These are phyloP conservation scores for Lindgomyces ingoldianus DNA, from an alignment of 495 filamentous ascomycete species.

Conservation along the genomic window DNA sequence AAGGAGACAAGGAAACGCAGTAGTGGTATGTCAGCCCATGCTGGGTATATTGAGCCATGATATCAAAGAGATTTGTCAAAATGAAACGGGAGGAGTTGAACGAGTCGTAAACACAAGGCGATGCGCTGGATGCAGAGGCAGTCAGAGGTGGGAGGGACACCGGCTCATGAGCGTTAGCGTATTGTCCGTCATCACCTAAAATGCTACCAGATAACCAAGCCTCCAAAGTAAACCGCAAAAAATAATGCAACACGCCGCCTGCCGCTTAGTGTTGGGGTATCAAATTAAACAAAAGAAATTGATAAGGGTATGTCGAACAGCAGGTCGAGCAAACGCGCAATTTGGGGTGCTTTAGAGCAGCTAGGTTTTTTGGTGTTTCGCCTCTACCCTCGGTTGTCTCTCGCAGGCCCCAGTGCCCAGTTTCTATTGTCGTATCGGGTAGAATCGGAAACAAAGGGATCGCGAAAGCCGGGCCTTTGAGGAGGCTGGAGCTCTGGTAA, in stretches of 20 bases:
- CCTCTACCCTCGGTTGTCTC: slow-evolving; percentile 17
- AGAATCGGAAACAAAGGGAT: slow-evolving; percentile 24
- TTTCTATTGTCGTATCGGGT: slow-evolving; percentile 22
- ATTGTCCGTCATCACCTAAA: not conserved
- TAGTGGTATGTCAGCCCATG: not conserved
- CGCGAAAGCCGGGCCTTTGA: slow-evolving; percentile 25
- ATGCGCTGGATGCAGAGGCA: not conserved
- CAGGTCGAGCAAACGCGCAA: no score
- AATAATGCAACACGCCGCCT: slow-evolving; percentile 17
- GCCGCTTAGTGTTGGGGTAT: slow-evolving; percentile 21
- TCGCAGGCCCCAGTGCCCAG: slow-evolving; percentile 10
- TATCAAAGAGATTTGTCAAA: not conserved
- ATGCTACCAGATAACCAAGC: not conserved
- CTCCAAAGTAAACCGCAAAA: not conserved
- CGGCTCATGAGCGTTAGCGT: no score
- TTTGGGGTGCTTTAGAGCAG: not conserved
- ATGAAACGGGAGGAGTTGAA: no score
- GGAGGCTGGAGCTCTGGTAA: slow-evolving; percentile 14
- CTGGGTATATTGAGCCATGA: not conserved
- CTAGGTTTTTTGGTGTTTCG: not conserved
- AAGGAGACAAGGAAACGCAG: not conserved
- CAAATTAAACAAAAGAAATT: slow-evolving; percentile 24
- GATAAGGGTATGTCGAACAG: not conserved
- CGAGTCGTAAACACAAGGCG: not conserved
- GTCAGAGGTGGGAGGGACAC: no score